A percentile compares a stretch with the other conserved stretches of the same genome.
Conservation (phyloP, 192 early-diverging fungal species). For the Coemansia sp. region DNA sequence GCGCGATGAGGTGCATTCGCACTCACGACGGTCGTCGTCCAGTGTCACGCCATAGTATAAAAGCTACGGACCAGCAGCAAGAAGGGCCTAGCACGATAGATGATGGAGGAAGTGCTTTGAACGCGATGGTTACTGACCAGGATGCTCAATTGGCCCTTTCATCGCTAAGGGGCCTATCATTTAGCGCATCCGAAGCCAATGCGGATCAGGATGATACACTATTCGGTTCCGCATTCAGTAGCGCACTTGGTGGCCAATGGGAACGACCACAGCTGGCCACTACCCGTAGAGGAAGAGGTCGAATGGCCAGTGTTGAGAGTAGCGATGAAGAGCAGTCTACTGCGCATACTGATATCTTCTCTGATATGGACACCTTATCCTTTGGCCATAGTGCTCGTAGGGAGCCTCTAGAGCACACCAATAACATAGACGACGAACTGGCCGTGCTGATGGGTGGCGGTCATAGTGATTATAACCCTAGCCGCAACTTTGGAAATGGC, state of each 20-base stretch:
- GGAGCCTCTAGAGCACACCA: background rate
- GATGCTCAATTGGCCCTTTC: slow-evolving; percentile 15
- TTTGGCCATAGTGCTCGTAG: slow-evolving; percentile 1
- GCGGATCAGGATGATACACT: slow-evolving; percentile 41
- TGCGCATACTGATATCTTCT: slow-evolving; percentile 8
- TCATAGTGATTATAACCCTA: background rate
- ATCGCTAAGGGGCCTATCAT: slow-evolving; percentile 35
- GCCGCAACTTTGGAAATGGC: background rate
- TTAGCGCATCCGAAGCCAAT: slow-evolving; percentile 39
- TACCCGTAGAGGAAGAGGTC: background rate
- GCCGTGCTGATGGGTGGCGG: slow-evolving; percentile 14
- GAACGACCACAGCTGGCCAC: background rate
- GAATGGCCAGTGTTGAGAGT: background rate
- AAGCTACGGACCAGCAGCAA: no score
- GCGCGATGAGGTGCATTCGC: slow-evolving; percentile 13
- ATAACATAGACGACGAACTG: slow-evolving; percentile 18
- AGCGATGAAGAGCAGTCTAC: slow-evolving; percentile 24
- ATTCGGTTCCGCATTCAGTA: slow-evolving; percentile 12
- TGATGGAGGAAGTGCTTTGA: no score
- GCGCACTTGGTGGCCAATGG: slow-evolving; percentile 3
- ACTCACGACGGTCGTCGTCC: slow-evolving; percentile 14
- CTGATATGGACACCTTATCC: slow-evolving; percentile 18
- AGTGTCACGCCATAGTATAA: slow-evolving; percentile 6
- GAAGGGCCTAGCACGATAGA: no score
- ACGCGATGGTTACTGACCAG: background rate